phyloP scores from a whole-genome alignment of 805 yeast genomes.

The Candida endomychidarum region DNA sequence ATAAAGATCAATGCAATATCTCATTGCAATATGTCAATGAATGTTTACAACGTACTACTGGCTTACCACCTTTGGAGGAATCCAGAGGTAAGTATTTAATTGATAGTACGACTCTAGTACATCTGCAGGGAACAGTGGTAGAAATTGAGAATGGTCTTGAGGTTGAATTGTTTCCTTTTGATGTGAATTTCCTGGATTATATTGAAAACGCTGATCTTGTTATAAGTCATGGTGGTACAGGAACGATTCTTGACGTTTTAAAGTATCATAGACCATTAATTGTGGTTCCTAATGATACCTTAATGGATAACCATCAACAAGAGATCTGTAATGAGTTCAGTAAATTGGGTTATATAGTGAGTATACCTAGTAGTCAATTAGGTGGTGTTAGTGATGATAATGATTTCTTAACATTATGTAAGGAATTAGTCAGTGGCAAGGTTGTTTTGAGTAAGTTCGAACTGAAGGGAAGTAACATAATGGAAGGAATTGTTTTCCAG shows the following conservation, averaged over 20 bases:
- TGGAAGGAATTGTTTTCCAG: not conserved
- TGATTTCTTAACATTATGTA: not conserved
- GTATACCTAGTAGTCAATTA: slow-evolving; percentile 3
- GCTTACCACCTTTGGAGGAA: not conserved
- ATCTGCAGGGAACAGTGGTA: not conserved
- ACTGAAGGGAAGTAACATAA: not conserved
- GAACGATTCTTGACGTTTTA: slow-evolving; percentile 81
- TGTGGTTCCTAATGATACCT: slow-evolving; percentile 64
- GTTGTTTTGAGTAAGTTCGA: slow-evolving; percentile 1
- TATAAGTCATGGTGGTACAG: slow-evolving; percentile 89
- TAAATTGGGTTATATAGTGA: slow-evolving; percentile 14
- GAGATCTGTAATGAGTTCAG: slow-evolving; percentile 56
- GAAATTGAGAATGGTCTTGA: not conserved
- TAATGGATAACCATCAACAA: slow-evolving; percentile 87
- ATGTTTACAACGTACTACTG: slow-evolving; percentile 12
- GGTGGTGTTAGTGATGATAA: not conserved
- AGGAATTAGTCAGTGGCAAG: not conserved
- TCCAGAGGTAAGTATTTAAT: not conserved
- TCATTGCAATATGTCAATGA: slow-evolving; percentile 25
- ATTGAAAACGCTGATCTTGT: slow-evolving; percentile 56
- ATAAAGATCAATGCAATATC: slow-evolving; percentile 16
- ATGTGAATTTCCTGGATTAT: slow-evolving; percentile 27
- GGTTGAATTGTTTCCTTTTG: slow-evolving; percentile 27
- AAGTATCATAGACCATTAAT: slow-evolving; percentile 56
- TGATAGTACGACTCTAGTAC: not conserved